A percentile compares a stretch with the other conserved stretches of the same genome.
Evolutionary conservation across 2,329 filamentous ascomycete genomes (phyloP).

Genomic region (Acrocalymma vagum): DNA sequence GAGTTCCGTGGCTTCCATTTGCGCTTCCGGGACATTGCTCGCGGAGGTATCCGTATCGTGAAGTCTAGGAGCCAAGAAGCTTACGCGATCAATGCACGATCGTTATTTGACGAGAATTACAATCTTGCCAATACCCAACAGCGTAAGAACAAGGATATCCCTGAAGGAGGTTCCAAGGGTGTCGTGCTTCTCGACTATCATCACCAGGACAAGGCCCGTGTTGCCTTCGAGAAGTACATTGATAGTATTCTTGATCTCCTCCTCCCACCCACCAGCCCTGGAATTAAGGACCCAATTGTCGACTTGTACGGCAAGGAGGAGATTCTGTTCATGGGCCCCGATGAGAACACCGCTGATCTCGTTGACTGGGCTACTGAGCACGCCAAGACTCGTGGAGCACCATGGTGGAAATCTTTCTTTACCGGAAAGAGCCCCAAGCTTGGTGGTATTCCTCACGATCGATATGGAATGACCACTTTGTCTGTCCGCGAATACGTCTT

Average conservation of each 20-base stretch:
- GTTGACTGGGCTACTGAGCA: slow-evolving; percentile 99
- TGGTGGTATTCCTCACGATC: slow-evolving; percentile 94
- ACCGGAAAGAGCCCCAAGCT: slow-evolving; percentile 97
- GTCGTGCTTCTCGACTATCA: slow-evolving; percentile 93
- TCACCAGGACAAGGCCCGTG: slow-evolving; percentile 90
- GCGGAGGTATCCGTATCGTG: slow-evolving; percentile 97
- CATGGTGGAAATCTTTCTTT: slow-evolving; percentile 99
- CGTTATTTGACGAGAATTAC: slow-evolving; percentile 98
- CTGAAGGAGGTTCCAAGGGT: slow-evolving; percentile 97
- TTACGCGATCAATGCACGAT: slow-evolving; percentile 94
- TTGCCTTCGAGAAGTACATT: slow-evolving; percentile 99
- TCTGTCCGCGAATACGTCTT: slow-evolving; percentile 96
- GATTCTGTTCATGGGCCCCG: slow-evolving; percentile 97
- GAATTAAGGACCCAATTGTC: slow-evolving; percentile 98
- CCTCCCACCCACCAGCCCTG: slow-evolving; percentile 86
- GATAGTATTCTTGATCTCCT: slow-evolving; percentile 97
- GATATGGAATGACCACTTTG: slow-evolving; percentile 96
- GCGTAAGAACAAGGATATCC: slow-evolving; percentile 99
- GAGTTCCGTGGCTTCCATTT: slow-evolving; percentile 98
- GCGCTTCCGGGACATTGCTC: slow-evolving; percentile 95
- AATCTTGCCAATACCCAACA: slow-evolving; percentile 98
- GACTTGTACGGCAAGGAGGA: slow-evolving; percentile 95
- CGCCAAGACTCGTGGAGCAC: slow-evolving; percentile 83
- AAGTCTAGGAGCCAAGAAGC: slow-evolving; percentile 97
- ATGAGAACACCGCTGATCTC: slow-evolving; percentile 97